Evolutionary conservation across 2,329 filamentous ascomycete genomes (phyloP).

Genomic region (Penicillium sp.): DNA sequence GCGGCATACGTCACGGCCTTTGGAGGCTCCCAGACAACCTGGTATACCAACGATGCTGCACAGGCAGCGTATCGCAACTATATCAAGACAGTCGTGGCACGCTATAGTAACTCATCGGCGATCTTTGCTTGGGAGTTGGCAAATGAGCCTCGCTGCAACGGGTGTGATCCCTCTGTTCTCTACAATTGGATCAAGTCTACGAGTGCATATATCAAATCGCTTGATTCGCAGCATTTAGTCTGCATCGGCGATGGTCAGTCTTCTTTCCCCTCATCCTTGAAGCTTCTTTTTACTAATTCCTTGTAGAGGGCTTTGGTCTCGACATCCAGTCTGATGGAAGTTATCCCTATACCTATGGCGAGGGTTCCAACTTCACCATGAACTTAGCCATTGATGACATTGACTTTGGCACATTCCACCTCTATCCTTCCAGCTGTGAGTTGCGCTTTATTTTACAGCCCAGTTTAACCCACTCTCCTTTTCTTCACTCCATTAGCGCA

Average conservation of each 20-base stretch:
- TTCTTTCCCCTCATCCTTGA: no score
- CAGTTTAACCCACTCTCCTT: not conserved
- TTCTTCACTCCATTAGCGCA: not conserved
- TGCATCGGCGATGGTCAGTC: slow-evolving; percentile 58
- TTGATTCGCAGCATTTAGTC: slow-evolving; percentile 66
- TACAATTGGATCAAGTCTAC: slow-evolving; percentile 63
- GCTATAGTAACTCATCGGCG: slow-evolving; percentile 62
- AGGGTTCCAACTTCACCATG: slow-evolving; percentile 58
- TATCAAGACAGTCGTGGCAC: slow-evolving; percentile 61
- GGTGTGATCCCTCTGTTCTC: slow-evolving; percentile 62
- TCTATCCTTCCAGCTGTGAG: slow-evolving; percentile 54
- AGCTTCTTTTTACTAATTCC: not conserved
- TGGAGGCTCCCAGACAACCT: slow-evolving; percentile 56
- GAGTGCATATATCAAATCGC: slow-evolving; percentile 65
- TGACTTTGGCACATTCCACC: slow-evolving; percentile 61
- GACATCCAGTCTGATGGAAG: slow-evolving; percentile 51
- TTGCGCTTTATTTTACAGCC: not conserved
- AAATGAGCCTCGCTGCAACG: slow-evolving; percentile 68
- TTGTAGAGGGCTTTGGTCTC: slow-evolving; percentile 60
- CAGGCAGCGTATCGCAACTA: slow-evolving; percentile 67
- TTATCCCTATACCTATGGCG: slow-evolving; percentile 57
- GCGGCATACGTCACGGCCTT: slow-evolving; percentile 61
- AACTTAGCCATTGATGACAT: slow-evolving; percentile 59
- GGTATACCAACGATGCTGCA: slow-evolving; percentile 60
- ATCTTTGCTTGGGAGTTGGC: slow-evolving; percentile 71